These are phyloP conservation scores for Leccinum solheimii DNA, from an alignment of 1,284 basidiomycete genomes.

Conservation along the genomic window DNA sequence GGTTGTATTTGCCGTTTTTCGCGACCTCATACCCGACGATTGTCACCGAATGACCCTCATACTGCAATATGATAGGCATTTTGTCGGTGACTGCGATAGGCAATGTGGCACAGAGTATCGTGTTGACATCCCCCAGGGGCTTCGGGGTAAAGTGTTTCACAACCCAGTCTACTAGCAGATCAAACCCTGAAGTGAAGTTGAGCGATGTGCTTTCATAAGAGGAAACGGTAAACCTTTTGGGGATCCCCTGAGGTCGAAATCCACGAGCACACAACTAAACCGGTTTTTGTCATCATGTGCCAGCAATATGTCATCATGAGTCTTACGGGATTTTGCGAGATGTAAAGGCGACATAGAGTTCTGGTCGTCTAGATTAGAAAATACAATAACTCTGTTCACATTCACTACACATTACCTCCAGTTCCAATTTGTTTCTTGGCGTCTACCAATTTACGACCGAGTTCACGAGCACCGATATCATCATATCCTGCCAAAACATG, in stretches of 20 bases:
- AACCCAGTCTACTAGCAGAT: constrained; percentile 63
- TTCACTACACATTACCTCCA: constrained; percentile 47
- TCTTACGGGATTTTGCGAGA: constrained; percentile 77
- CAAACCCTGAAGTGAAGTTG: constrained; percentile 24
- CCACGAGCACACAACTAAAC: constrained; percentile 59
- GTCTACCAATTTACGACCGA: constrained; percentile 58
- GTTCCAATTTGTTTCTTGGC: constrained; percentile 81
- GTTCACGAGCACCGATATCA: constrained; percentile 58
- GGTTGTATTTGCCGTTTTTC: constrained; percentile 55
- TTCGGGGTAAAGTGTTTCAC: constrained; percentile 60
- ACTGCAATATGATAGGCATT: constrained; percentile 81
- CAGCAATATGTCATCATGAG: neutral
- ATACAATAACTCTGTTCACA: neutral
- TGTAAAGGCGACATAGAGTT: constrained; percentile 60
- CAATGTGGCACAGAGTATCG: constrained; percentile 46
- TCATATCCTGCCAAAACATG: constrained; percentile 62
- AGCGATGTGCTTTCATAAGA: neutral
- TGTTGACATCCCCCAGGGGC: constrained; percentile 42
- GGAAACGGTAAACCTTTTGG: constrained; percentile 38
- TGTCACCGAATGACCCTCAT: constrained; percentile 80
- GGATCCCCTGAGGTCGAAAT: constrained; percentile 51
- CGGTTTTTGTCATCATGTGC: neutral
- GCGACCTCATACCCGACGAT: constrained; percentile 79
- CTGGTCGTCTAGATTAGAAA: constrained; percentile 8
- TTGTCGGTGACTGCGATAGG: constrained; percentile 58